Conservation (phyloP, 2,329 filamentous ascomycete species). For the Ophiocordyceps australis region DNA sequence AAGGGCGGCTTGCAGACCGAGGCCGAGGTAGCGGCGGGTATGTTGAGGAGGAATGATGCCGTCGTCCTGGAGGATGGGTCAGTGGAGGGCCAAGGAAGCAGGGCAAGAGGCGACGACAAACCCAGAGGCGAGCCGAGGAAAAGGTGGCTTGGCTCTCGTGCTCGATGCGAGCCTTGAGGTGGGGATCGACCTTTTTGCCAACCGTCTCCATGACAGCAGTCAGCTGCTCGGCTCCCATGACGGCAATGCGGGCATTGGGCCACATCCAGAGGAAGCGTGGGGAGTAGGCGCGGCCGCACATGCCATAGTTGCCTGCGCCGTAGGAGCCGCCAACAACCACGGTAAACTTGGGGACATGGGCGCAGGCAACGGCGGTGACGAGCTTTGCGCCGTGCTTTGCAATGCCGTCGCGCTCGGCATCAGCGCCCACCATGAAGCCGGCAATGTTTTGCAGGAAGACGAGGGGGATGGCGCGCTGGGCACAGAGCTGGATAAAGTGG, state of each 20-base stretch:
- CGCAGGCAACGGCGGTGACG: constrained; percentile 86
- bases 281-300: constrained; percentile 91
- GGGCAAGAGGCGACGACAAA: constrained; percentile 7
- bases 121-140: constrained; percentile 81
- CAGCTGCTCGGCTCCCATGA: constrained; percentile 92
- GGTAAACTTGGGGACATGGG: constrained; percentile 90
- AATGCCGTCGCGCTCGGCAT: constrained; percentile 86
- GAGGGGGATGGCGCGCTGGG: constrained; percentile 74
- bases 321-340: constrained; percentile 89
- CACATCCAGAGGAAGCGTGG: constrained; percentile 90
- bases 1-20: constrained; percentile 55
- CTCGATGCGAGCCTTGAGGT: constrained; percentile 71
- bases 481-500: constrained; percentile 91
- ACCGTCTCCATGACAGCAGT: constrained; percentile 90
- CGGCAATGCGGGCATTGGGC: constrained; percentile 89
- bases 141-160: constrained; percentile 77
- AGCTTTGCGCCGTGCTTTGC: constrained; percentile 97
- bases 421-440: constrained; percentile 93
- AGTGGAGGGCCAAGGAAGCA: neutral
- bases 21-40: constrained; percentile 51
- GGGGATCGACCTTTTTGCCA: constrained; percentile 64
- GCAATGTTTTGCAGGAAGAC: constrained; percentile 94
- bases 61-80: constrained; percentile 37
- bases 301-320: constrained; percentile 93
- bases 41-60: constrained; percentile 65